Evolutionary conservation across 2,329 filamentous ascomycete genomes (phyloP).

Genomic region (Hymenoscyphus fraxineus): DNA sequence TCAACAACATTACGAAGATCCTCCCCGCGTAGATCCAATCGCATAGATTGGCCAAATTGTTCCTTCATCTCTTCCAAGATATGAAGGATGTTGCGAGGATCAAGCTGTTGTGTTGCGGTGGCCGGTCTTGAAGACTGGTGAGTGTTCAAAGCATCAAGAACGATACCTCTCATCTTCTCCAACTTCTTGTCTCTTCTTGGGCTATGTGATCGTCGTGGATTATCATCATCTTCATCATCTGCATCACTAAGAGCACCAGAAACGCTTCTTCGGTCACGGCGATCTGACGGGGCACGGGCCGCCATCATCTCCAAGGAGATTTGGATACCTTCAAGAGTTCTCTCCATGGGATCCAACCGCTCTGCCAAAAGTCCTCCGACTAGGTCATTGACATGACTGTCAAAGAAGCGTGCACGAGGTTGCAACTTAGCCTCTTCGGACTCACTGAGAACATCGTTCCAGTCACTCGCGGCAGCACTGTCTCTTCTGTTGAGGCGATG

Average conservation of each 20-base stretch:
- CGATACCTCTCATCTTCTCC: conserved; percentile 73
- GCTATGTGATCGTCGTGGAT: conserved; percentile 67
- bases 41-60: conserved; percentile 45
- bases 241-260: conserved; percentile 80
- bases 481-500: conserved; percentile 60
- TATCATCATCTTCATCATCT: conserved; percentile 90
- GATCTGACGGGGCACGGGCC: conserved; percentile 51
- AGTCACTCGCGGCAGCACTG: conserved; percentile 75
- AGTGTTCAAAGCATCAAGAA: conserved; percentile 68
- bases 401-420: conserved; percentile 81
- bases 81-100: conserved; percentile 54
- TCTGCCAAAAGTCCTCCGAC: conserved; percentile 74
- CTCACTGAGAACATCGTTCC: conserved; percentile 82
- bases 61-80: conserved; percentile 62
- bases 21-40: conserved; percentile 44
- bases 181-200: conserved; percentile 73
- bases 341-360: conserved; percentile 76
- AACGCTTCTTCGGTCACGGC: conserved; percentile 59
- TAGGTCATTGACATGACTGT: conserved; percentile 81
- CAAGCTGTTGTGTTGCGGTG: conserved; percentile 25
- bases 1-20: conserved; percentile 61
- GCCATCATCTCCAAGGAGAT: conserved; percentile 59
- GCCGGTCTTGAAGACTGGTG: conserved; percentile 45
- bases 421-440: conserved; percentile 81
- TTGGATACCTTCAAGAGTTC: conserved; percentile 72